Evolutionary conservation across 352 stramenopile genomes (phyloP), one percentile per base, ranked within the genome.

Genomic region (Phytopythium helicoides): DNA sequence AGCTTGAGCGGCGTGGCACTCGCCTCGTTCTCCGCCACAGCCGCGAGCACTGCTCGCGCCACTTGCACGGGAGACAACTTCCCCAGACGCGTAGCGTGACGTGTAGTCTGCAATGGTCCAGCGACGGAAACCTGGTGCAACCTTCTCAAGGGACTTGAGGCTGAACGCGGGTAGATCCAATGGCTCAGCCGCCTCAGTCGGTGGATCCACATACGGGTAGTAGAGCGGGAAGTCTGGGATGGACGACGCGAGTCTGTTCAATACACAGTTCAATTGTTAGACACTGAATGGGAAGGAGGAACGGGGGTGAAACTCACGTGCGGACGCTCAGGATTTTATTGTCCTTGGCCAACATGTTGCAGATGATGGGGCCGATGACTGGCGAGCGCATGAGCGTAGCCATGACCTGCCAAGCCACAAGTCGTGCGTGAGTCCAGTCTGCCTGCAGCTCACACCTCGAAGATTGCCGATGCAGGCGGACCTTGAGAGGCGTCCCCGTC

Each of bases 161-260:
- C 63, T 68, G 21, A 81, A 71, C 19, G 67, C 58, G 3, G 64
- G 56, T 12, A 60, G 45, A 40, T 47, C 54, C 51, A 15, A 18
- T 6, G 41, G 22, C 21, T 46, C 40, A 3, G 41, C 37, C 8
- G 49, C 38, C 47, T 79, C 60, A 14, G 35, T 62, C 18, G 64
- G 78, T 0, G 77, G 73, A 12, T 78, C 63, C 41, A 88, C 45
- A 42, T 79, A 86, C 33, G 87, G 86, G 59, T 93, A 94, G 58
- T 94, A 95, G 31, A 96, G 48, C 9, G 89, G 89, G 49, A 83
- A 52, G 45, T 95, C 65, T 6, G 73, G 61, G 19, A 92, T 66
- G n/a, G 62, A 75, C 3, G 82, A 73, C 8, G 82, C 82, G 25
- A 87, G 60, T 19, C 70, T 80, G 45, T 22, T 8, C 33, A 18